Evolutionary conservation across 257 asterid species (phyloP).

Genomic region (Solanum dulcamara): DNA sequence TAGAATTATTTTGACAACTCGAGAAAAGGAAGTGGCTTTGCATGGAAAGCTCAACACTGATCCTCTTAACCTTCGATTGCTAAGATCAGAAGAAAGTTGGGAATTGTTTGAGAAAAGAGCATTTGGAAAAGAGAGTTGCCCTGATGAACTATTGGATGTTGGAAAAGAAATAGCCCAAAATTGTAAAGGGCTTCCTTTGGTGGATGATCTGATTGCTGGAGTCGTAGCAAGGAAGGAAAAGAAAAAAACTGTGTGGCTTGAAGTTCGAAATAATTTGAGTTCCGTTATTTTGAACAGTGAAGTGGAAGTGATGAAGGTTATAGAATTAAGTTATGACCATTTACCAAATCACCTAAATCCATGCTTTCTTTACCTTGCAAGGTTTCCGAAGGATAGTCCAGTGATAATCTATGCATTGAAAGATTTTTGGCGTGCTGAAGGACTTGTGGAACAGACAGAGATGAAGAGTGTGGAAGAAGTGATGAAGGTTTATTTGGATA

Average conservation of each 20-base stretch:
- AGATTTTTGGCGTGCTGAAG: rapidly evolving
- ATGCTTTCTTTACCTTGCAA: neutral
- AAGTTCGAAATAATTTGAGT: neutral
- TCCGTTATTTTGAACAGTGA: neutral
- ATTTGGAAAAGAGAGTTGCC: neutral
- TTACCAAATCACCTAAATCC: neutral
- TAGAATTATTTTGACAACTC: neutral
- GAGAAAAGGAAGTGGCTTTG: neutral
- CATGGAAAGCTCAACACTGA: neutral
- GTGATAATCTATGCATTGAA: rapidly evolving
- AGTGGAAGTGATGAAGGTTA: neutral
- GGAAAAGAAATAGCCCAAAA: neutral
- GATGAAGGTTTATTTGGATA: neutral
- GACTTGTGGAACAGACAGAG: neutral
- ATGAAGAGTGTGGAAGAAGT: no score
- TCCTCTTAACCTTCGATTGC: neutral
- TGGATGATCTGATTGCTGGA: neutral
- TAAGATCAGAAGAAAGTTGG: neutral
- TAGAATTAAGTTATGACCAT: neutral
- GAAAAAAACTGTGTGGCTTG: neutral
- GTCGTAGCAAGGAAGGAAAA: neutral
- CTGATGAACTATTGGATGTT: neutral
- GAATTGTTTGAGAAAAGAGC: neutral
- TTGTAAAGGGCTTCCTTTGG: neutral
- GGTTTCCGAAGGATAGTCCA: rapidly evolving